These are phyloP conservation scores for Groenewaldozyma auringiensis DNA, from an alignment of 1,139 yeast genomes.

Conservation along the genomic window DNA sequence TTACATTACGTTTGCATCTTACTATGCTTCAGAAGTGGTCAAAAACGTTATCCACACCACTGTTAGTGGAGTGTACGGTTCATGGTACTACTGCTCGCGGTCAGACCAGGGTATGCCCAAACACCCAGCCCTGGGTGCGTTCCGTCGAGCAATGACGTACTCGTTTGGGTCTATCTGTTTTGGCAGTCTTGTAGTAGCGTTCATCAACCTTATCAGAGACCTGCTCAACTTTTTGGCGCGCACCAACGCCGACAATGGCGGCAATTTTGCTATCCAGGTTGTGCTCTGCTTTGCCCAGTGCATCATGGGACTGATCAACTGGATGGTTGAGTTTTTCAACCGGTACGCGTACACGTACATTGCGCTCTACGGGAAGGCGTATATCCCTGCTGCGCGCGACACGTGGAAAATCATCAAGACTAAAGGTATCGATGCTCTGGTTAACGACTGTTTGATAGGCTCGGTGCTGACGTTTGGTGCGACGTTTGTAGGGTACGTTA, in stretches of 20 bases:
- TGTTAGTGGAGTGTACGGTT: constrained; percentile 78
- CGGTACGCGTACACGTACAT: constrained; percentile 85
- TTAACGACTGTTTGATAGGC: constrained; percentile 76
- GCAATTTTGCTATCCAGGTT: constrained; percentile 48
- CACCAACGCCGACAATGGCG: constrained; percentile 33
- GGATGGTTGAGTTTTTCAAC: constrained; percentile 80
- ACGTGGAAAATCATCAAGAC: constrained; percentile 71
- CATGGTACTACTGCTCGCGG: constrained; percentile 78
- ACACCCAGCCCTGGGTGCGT: constrained; percentile 75
- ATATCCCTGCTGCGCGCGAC: constrained; percentile 67
- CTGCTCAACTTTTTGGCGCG: constrained; percentile 43
- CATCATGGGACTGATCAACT: constrained; percentile 57
- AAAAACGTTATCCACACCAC: constrained; percentile 80
- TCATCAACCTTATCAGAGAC: constrained; percentile 59
- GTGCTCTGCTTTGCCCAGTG: constrained; percentile 49
- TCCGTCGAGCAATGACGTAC: constrained; percentile 74
- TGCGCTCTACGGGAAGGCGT: constrained; percentile 79
- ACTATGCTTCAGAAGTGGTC: constrained; percentile 75
- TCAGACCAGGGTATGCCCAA: constrained; percentile 76
- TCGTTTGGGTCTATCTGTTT: constrained; percentile 88
- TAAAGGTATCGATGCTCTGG: constrained; percentile 80
- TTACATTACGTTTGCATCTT: constrained; percentile 77
- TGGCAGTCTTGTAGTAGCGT: constrained; percentile 75
- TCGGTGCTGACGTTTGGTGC: constrained; percentile 69
- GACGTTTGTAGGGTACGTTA: constrained; percentile 58